Evolutionary conservation across 73 alveolate species (phyloP), one percentile per base, ranked within the genome.

Genomic region (Paramecium octaurelia): DNA sequence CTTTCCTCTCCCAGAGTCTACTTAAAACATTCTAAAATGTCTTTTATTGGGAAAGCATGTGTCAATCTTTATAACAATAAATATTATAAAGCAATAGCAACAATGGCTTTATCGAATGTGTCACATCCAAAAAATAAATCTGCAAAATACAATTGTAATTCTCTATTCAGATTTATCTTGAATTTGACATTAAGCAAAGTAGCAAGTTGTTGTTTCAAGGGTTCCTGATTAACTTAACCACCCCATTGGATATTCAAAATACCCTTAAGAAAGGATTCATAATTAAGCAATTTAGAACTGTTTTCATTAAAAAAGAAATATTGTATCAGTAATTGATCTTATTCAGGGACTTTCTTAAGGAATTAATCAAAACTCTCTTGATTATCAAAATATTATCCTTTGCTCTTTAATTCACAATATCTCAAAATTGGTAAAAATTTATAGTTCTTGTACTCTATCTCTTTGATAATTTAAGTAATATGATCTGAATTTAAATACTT

Each of bases 101-200:
- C 21, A 35, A 73, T 36, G 4, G 64, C 87, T 21, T 73, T 34
- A 35, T 73, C 87, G 38, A 35, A 73, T 20, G 87, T 14, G 36
- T 73, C 57, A 29, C 68, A 31, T 35, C 87, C 87, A 73, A 73
- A 73, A 40, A 73, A 73, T 38, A 73, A 73, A 73, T 73, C 87
- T 14, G 87, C 87, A 4, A 73, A 73, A 38, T 73, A 73, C 8
- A 73, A 40, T n/a, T 73, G 6, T 12, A 73, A 43, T 73, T 73
- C 57, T 18, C 40, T 36, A 36, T 34, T 73, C 16, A 73, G 38
- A 9, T 38, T 73, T 2, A 73, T 29, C 46, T 73, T 73, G 20
- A 36, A 73, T 36, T 73, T 73, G 6, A 73, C 59, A 35, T 29
- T 29, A 8, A 73, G 27, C 9, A 64, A 7, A 64, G 42, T 27